phyloP scores from a whole-genome alignment of 805 yeast genomes.

The Pichia gijzeniarum region DNA sequence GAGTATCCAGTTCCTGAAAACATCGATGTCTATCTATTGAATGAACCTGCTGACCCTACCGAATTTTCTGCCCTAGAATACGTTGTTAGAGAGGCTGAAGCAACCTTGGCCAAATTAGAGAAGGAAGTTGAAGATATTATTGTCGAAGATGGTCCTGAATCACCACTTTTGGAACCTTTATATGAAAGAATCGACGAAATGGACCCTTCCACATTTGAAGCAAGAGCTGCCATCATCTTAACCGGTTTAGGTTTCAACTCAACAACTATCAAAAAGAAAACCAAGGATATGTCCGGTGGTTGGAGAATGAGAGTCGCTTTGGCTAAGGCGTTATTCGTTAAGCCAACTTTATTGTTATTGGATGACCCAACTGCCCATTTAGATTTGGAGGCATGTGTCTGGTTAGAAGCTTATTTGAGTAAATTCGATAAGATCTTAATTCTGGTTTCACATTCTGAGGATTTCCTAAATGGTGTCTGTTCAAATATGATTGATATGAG shows the following conservation, averaged over 20 bases:
- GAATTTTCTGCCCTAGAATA: constrained; percentile 90
- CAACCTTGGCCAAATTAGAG: constrained; percentile 85
- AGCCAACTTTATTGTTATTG: constrained; percentile 88
- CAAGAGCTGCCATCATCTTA: constrained; percentile 91
- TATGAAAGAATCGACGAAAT: constrained; percentile 93
- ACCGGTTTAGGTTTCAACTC: constrained; percentile 96
- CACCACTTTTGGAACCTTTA: constrained; percentile 73
- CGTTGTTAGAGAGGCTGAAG: constrained; percentile 95
- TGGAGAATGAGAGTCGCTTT: constrained; percentile 99
- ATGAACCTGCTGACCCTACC: constrained; percentile 96
- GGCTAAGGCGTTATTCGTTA: constrained; percentile 95
- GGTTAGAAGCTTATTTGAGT: constrained; percentile 97
- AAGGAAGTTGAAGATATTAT: constrained; percentile 84
- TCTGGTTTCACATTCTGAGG: constrained; percentile 96
- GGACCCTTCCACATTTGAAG: constrained; percentile 95
- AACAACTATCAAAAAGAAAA: constrained; percentile 80
- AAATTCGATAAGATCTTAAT: constrained; percentile 90
- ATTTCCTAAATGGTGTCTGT: constrained; percentile 98
- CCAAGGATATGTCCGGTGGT: constrained; percentile 99
- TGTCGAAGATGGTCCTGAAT: constrained; percentile 91
- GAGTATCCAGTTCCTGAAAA: constrained; percentile 92
- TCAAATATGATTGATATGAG: constrained; percentile 98
- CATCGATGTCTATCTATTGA: constrained; percentile 86
- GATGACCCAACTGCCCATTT: constrained; percentile 99
- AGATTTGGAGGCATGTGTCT: constrained; percentile 98